A percentile compares a stretch with the other conserved stretches of the same genome.
Conservation (phyloP, 2,329 filamentous ascomycete genomes). For the Coniochaeta prunicola region DNA sequence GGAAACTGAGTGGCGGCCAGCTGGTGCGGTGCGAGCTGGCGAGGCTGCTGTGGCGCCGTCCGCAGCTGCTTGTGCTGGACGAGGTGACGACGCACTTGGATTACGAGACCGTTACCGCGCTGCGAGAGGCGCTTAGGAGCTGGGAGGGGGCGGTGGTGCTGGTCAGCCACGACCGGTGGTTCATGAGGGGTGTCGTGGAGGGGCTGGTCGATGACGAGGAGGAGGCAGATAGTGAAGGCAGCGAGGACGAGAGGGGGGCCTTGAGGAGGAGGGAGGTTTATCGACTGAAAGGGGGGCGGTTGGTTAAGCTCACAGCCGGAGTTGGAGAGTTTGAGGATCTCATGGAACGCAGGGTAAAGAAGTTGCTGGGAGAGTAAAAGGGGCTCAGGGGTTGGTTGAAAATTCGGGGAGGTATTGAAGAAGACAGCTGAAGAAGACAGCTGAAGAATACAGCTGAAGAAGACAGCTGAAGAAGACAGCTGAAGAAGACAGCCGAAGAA, state of each 20-base stretch:
- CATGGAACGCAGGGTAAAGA: slow-evolving; percentile 51
- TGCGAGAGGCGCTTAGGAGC: slow-evolving; percentile 56
- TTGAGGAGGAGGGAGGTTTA: slow-evolving; percentile 50
- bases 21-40: slow-evolving; percentile 61
- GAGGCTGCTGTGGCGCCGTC: slow-evolving; percentile 58
- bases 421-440: too few relatives aligned
- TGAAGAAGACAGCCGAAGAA: too few relatives aligned
- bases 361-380: slow-evolving; percentile 22
- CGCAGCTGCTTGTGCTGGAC: slow-evolving; percentile 69
- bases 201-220: slow-evolving; percentile 38
- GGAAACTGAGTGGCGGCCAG: slow-evolving; percentile 73
- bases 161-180: slow-evolving; percentile 77
- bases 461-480: too few relatives aligned
- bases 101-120: slow-evolving; percentile 68
- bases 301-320: slow-evolving; percentile 49
- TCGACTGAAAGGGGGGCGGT: slow-evolving; percentile 48
- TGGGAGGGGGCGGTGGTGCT: slow-evolving; percentile 72
- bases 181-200: slow-evolving; percentile 67
- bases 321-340: slow-evolving; percentile 59
- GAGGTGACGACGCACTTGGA: slow-evolving; percentile 83
- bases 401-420: too few relatives aligned
- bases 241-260: slow-evolving; percentile 35
- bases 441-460: too few relatives aligned
- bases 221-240: slow-evolving; percentile 29
- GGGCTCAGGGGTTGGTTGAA: too few relatives aligned